phyloP scores from a whole-genome alignment of 306 rosid species.

The Cicer yamashitae region DNA sequence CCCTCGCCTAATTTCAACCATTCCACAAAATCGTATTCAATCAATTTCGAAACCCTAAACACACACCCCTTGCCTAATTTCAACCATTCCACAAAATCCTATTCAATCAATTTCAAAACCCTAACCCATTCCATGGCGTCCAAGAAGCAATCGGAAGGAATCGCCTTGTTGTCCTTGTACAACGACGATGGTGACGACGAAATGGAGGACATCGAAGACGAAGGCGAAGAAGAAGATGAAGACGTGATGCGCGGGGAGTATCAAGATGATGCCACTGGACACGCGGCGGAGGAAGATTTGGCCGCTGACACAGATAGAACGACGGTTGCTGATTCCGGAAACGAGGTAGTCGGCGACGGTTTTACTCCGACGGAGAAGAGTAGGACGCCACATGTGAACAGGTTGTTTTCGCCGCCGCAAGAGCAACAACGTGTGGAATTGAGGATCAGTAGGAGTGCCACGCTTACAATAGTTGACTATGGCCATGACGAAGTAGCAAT shows the following conservation, averaged over 20 bases:
- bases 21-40: not conserved
- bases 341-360: constrained; percentile 44
- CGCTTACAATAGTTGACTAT: constrained; percentile 84
- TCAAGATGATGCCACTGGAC: constrained; percentile 26
- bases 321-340: constrained; percentile 47
- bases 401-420: constrained; percentile 54
- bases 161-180: constrained; percentile 80
- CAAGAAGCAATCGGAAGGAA: constrained; percentile 73
- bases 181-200: constrained; percentile 76
- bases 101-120: constrained; percentile 29
- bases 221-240: constrained; percentile 54
- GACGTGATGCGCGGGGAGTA: not conserved
- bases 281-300: constrained; percentile 56
- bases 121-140: constrained; percentile 65
- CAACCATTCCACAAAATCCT: not conserved
- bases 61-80: not conserved
- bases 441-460: constrained; percentile 53
- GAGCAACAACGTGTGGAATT: constrained; percentile 44
- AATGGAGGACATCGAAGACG: constrained; percentile 78
- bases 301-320: constrained; percentile 43
- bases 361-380: constrained; percentile 49
- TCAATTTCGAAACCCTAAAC: constrained; percentile 44
- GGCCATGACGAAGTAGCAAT: constrained; percentile 93
- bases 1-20: not conserved
- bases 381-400: constrained; percentile 47